Evolutionary conservation across 1,284 basidiomycete genomes (phyloP), one percentile per base, ranked within the genome.

Genomic region (Coniferiporia sulphurascens): DNA sequence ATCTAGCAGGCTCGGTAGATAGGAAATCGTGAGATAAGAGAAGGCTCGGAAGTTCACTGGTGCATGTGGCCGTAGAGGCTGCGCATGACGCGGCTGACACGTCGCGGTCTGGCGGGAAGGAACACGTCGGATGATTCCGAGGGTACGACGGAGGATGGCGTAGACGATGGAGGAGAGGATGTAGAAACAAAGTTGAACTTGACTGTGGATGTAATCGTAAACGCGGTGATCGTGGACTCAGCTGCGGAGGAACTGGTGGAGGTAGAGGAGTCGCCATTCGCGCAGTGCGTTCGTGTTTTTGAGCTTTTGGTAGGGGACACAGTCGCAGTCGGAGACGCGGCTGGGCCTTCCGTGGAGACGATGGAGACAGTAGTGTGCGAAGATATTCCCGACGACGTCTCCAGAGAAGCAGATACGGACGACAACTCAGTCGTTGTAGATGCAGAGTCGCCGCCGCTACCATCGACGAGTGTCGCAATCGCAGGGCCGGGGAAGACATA

Each of bases 21-120:
- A 27, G 5, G 27, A 27, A 27, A 27, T 27, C 27, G 27, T 27
- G 5, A 41, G 15, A 41, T 8, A 3, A 2, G 3, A 41, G 38
- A 3, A 41, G 38, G 9, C 38, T 41, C 27, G 27, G 27, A 3
- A 5, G 27, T 27, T 27, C 27, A 27, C 27, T 27, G 27, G 27
- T 27, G 2, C 27, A 27, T n/a, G n/a, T n/a, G 17, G n/a, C 17
- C 13, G 13, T n/a, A 46, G 52, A 60, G 27, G 17, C 19, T 27
- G 36, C 60, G 60, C 60, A 62, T 62, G 41, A 62, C 43, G 48
- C 57, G 60, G 38, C 60, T 62, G 21, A 62, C 46, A 32, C 52
- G 56, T 12, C 52, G 60, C 2, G 60, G 60, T 21, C 52, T 45
- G 50, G 38, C 4, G 19, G 27, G 22, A 38, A 35, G 56, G 17